Evolutionary conservation across 805 yeast species (phyloP).

Genomic region (Saccharomycopsis vini): DNA sequence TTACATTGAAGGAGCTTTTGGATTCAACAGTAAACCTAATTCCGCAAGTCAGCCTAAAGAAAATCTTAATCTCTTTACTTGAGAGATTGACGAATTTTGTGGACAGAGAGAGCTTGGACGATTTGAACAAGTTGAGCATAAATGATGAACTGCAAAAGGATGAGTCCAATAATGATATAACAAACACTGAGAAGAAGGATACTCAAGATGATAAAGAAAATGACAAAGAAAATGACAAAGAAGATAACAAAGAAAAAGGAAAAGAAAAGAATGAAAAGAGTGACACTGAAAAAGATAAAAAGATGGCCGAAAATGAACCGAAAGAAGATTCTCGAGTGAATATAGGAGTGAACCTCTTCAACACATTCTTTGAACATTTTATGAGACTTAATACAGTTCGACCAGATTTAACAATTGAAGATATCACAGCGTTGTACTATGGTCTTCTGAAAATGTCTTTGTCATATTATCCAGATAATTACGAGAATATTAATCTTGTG

Average conservation of each 20-base stretch:
- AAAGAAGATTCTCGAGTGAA: conserved; percentile 9
- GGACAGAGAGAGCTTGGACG: conserved; percentile 28
- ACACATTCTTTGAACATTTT: conserved; percentile 59
- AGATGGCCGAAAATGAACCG: conserved; percentile 16
- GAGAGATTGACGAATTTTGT: conserved; percentile 57
- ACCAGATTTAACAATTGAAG: conserved; percentile 60
- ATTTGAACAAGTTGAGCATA: conserved; percentile 20
- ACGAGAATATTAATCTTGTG: conserved; percentile 51
- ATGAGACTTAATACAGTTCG: conserved; percentile 44
- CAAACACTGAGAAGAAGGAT: conserved; percentile 15
- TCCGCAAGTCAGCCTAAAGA: conserved; percentile 61
- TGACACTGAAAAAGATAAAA: conserved; percentile 10
- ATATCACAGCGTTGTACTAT: conserved; percentile 54
- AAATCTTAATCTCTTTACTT: conserved; percentile 60
- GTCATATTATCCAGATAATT: conserved; percentile 54
- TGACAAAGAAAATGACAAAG: not conserved
- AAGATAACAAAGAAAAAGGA: conserved; percentile 11
- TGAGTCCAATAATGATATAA: conserved; percentile 8
- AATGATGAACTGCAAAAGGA: conserved; percentile 17
- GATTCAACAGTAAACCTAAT: conserved; percentile 56
- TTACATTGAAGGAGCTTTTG: conserved; percentile 59
- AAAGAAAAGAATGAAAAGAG: conserved; percentile 6
- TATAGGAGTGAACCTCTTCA: conserved; percentile 37
- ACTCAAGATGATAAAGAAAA: conserved; percentile 16
- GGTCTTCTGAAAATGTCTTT: conserved; percentile 58